A percentile compares a stretch with the other conserved stretches of the same genome.
These are phyloP conservation scores for Ophiocordyceps camponoti-leonardi DNA, from an alignment of 2,329 filamentous ascomycete genomes.

Conservation along the genomic window DNA sequence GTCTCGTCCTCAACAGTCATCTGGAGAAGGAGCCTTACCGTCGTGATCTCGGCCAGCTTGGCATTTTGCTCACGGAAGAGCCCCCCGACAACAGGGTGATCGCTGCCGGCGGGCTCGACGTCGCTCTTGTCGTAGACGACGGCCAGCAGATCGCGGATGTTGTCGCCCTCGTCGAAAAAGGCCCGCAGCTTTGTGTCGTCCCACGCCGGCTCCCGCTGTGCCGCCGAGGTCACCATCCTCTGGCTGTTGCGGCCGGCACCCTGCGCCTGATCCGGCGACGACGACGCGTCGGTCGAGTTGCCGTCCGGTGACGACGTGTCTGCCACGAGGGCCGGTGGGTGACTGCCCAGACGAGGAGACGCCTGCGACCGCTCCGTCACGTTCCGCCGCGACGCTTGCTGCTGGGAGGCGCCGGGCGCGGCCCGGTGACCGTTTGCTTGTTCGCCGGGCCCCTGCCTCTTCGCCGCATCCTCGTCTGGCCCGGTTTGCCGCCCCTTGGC, in stretches of 20 bases:
- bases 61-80: slow-evolving; percentile 80
- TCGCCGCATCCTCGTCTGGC: slow-evolving; percentile 6
- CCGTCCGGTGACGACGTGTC: slow-evolving; percentile 58
- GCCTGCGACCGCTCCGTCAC: slow-evolving; percentile 7
- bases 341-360: slow-evolving; percentile 19
- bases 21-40: slow-evolving; percentile 25
- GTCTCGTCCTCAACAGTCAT: background rate
- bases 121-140: slow-evolving; percentile 88
- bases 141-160: slow-evolving; percentile 76
- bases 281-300: slow-evolving; percentile 44
- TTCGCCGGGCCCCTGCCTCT: slow-evolving; percentile 20
- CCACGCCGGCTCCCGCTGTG: slow-evolving; percentile 43
- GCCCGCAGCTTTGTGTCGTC: slow-evolving; percentile 71
- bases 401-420: slow-evolving; percentile 10
- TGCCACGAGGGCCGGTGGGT: slow-evolving; percentile 49
- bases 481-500: slow-evolving; percentile 5
- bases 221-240: slow-evolving; percentile 13
- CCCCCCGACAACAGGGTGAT: slow-evolving; percentile 67
- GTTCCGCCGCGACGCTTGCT: slow-evolving; percentile 2
- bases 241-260: slow-evolving; percentile 14
- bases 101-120: slow-evolving; percentile 58
- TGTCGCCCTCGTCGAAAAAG: slow-evolving; percentile 79
- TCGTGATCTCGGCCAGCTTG: slow-evolving; percentile 72
- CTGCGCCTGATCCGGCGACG: slow-evolving; percentile 43
- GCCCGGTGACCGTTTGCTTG: slow-evolving; percentile 24